Evolutionary conservation across 331 rosid genomes (phyloP).

Genomic region (Quercus lobata): DNA sequence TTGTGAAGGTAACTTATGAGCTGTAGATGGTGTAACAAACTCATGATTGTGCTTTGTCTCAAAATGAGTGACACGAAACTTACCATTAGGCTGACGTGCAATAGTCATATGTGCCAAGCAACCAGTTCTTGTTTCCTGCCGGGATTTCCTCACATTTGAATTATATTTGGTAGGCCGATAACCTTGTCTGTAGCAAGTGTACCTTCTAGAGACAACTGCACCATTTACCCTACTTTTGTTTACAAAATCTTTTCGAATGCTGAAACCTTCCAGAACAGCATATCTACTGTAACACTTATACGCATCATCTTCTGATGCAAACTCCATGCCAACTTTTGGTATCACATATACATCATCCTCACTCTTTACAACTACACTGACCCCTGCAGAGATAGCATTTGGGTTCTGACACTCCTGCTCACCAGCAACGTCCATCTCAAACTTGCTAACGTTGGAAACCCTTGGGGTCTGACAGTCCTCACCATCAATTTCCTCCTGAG

Average conservation of each 20-base stretch:
- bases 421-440: slow-evolving; percentile 17
- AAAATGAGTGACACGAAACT: slow-evolving; percentile 46
- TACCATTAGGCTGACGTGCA: slow-evolving; percentile 52
- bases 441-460: slow-evolving; percentile 24
- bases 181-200: slow-evolving; percentile 63
- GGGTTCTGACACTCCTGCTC: slow-evolving; percentile 22
- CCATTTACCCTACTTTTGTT: slow-evolving; percentile 55
- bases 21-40: slow-evolving; percentile 35
- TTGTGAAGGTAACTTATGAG: slow-evolving; percentile 52
- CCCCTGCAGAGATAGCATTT: slow-evolving; percentile 7
- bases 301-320: slow-evolving; percentile 60
- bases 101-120: slow-evolving; percentile 73
- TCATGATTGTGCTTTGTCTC: slow-evolving; percentile 57
- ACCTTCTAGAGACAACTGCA: slow-evolving; percentile 56
- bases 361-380: slow-evolving; percentile 11
- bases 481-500: slow-evolving; percentile 27
- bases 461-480: slow-evolving; percentile 27
- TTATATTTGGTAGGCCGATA: slow-evolving; percentile 34
- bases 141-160: slow-evolving; percentile 24
- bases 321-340: slow-evolving; percentile 46
- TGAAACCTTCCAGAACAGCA: slow-evolving; percentile 56
- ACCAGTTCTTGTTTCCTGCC: slow-evolving; percentile 59
- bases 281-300: slow-evolving; percentile 47
- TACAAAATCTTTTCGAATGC: slow-evolving; percentile 62
- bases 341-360: slow-evolving; percentile 27